These are phyloP conservation scores for Aspergillus jensenii DNA, from an alignment of 2,329 filamentous ascomycete genomes.

Conservation along the genomic window DNA sequence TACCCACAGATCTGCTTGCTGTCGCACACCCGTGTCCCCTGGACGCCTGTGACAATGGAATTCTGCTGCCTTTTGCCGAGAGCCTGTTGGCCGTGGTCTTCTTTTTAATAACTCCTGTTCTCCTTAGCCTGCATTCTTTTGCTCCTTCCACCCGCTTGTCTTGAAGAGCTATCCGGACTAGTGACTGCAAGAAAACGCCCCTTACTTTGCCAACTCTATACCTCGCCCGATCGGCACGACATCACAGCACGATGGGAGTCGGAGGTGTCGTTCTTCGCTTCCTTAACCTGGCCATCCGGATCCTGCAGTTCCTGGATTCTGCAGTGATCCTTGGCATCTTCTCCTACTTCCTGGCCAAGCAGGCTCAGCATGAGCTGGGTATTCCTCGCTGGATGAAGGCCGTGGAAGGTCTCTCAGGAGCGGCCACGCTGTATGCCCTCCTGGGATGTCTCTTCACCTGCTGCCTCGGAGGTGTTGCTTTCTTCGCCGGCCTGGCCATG, in stretches of 20 bases:
- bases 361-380: slow-evolving; percentile 61
- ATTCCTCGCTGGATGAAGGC: slow-evolving; percentile 69
- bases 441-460: slow-evolving; percentile 73
- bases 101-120: neutral
- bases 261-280: slow-evolving; percentile 65
- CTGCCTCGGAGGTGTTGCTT: slow-evolving; percentile 71
- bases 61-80: slow-evolving; percentile 22
- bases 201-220: neutral
- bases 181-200: neutral
- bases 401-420: slow-evolving; percentile 75
- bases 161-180: neutral
- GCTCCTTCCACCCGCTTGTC: neutral
- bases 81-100: neutral
- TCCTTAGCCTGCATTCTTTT: neutral
- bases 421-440: slow-evolving; percentile 71
- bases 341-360: slow-evolving; percentile 78
- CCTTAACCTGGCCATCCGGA: slow-evolving; percentile 69
- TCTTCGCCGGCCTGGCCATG: slow-evolving; percentile 73
- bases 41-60: slow-evolving; percentile 16
- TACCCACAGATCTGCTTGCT: slow-evolving; percentile 22
- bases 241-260: slow-evolving; percentile 52
- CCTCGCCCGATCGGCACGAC: neutral
- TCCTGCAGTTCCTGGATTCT: slow-evolving; percentile 70
- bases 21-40: slow-evolving; percentile 12
- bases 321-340: slow-evolving; percentile 75